Percentiles rank a stretch among this genome's conserved stretches.
phyloP scores from a whole-genome alignment of 345 rosid genomes.

The Populus davidiana region DNA sequence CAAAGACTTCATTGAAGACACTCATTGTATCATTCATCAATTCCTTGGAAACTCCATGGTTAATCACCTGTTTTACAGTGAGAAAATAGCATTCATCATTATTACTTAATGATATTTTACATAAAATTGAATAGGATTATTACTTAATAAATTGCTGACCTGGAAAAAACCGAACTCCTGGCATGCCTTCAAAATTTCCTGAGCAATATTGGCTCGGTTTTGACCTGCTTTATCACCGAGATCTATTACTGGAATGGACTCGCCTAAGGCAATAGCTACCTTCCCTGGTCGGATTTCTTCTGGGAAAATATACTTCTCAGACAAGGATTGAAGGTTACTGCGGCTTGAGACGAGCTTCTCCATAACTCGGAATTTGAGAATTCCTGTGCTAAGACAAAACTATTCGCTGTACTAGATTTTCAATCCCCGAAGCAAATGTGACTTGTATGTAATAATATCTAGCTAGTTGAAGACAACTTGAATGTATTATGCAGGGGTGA shows the following conservation, averaged over 20 bases:
- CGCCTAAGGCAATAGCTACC: conserved; percentile 11
- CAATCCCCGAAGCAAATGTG: no score
- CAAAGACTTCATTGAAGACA: conserved; percentile 31
- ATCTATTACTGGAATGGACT: conserved; percentile 35
- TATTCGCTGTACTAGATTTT: no score
- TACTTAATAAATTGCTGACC: conserved; percentile 11
- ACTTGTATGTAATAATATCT: no score
- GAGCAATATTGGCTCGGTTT: neutral
- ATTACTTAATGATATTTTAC: neutral
- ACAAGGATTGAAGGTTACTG: conserved; percentile 19
- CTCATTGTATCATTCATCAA: conserved; percentile 23
- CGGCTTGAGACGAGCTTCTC: conserved; percentile 32
- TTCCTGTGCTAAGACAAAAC: neutral
- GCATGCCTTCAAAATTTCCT: conserved; percentile 32
- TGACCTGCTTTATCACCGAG: conserved; percentile 1
- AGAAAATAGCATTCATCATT: neutral
- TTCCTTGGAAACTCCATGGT: conserved; percentile 33
- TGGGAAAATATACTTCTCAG: conserved; percentile 32
- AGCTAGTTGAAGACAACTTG: no score
- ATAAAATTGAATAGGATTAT: no score
- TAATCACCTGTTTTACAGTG: conserved; percentile 21
- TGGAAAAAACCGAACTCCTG: conserved; percentile 40
- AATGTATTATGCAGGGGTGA: no score
- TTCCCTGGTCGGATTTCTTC: conserved; percentile 28
- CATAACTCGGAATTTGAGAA: conserved; percentile 11